Evolutionary conservation across 2,329 filamentous ascomycete species (phyloP).

Genomic region (Neonectria hederae): DNA sequence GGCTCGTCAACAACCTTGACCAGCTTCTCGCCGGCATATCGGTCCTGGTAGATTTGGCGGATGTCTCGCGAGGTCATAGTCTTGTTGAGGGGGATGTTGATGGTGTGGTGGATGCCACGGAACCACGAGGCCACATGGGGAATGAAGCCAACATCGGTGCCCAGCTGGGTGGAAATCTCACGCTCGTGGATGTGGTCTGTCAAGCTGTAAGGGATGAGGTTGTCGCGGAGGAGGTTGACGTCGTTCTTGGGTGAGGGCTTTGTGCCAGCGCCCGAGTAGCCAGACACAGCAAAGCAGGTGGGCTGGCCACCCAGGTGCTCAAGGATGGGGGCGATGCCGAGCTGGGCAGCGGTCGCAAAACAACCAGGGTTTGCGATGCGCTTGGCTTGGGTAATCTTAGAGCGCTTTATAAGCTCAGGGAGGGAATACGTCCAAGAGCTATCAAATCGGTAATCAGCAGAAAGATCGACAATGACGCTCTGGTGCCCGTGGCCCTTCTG

Average conservation of each 20-base stretch:
- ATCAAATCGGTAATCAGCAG: conserved; percentile 96
- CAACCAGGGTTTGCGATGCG: conserved; percentile 94
- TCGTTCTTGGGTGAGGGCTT: conserved; percentile 97
- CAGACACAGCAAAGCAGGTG: conserved; percentile 88
- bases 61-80: conserved; percentile 92
- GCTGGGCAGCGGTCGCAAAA: conserved; percentile 92
- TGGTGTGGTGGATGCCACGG: conserved; percentile 91
- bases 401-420: conserved; percentile 82
- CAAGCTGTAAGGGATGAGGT: conserved; percentile 76
- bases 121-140: conserved; percentile 98
- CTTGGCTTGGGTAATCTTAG: conserved; percentile 78
- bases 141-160: conserved; percentile 80
- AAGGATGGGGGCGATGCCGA: conserved; percentile 85
- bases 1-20: conserved; percentile 94
- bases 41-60: conserved; percentile 92
- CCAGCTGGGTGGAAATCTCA: conserved; percentile 85
- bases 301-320: conserved; percentile 80
- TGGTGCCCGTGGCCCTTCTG: conserved; percentile 63
- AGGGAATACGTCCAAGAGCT: conserved; percentile 82
- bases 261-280: conserved; percentile 87
- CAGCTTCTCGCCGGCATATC: conserved; percentile 94
- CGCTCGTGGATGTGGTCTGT: conserved; percentile 96
- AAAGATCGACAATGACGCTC: conserved; percentile 89
- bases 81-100: conserved; percentile 87
- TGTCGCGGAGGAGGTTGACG: conserved; percentile 81